These are phyloP conservation scores for Picea sitchensis DNA, from an alignment of 75 land plant genomes.

Conservation along the genomic window DNA sequence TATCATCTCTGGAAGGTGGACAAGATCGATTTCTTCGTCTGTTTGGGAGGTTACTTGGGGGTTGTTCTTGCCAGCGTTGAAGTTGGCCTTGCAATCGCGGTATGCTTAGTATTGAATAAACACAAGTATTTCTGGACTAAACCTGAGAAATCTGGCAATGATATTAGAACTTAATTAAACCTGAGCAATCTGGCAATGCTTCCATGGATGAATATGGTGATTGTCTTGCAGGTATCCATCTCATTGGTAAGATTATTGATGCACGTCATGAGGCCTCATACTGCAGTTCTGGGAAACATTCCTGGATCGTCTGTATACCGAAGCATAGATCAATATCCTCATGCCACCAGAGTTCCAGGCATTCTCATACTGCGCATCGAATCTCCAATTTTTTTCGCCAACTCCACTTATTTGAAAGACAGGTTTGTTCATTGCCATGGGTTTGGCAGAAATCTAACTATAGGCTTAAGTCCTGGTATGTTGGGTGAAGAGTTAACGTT, in stretches of 20 bases:
- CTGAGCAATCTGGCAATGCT: not conserved
- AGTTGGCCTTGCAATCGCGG: conserved; percentile 68
- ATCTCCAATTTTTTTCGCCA: no score
- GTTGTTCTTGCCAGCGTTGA: conserved; percentile 69
- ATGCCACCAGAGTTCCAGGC: conserved; percentile 7
- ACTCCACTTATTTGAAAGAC: not conserved
- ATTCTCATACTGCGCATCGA: not conserved
- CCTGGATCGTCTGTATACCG: not conserved
- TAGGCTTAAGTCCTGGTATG: no score
- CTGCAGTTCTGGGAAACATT: conserved; percentile 6
- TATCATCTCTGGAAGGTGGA: conserved; percentile 66
- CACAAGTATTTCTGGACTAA: no score
- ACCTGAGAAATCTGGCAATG: no score
- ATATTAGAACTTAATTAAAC: no score
- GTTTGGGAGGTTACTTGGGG: conserved; percentile 72
- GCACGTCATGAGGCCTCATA: conserved; percentile 10
- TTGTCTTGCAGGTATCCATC: not conserved
- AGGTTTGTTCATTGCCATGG: no score
- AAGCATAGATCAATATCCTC: conserved; percentile 1
- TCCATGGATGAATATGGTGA: not conserved
- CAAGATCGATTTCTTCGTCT: conserved; percentile 73
- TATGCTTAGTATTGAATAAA: conserved; percentile 11
- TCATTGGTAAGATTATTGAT: conserved; percentile 11
- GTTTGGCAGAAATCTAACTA: no score
- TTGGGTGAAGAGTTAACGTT: no score